phyloP scores from a whole-genome alignment of 2,329 filamentous ascomycete genomes.

The Hymenoscyphus occultus region DNA sequence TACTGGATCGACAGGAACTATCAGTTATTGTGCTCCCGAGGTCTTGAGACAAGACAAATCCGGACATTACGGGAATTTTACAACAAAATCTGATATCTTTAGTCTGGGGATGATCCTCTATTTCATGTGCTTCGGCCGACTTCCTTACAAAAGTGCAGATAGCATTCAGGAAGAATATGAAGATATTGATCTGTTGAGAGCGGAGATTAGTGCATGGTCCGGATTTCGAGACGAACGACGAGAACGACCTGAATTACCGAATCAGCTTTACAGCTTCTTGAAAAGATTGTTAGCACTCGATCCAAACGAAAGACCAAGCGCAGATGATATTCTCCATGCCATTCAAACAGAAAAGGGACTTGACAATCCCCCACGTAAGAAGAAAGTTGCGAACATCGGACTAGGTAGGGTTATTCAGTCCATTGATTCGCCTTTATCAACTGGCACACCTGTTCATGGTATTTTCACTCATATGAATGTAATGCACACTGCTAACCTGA shows the following conservation, averaged over 20 bases:
- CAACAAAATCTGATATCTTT: conserved; percentile 97
- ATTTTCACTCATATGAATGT: conserved; percentile 5
- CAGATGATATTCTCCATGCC: conserved; percentile 70
- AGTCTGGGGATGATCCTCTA: conserved; percentile 97
- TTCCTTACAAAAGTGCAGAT: conserved; percentile 85
- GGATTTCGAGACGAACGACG: conserved; percentile 79
- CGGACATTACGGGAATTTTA: conserved; percentile 87
- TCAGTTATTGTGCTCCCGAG: conserved; percentile 96
- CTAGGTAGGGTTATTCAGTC: conserved; percentile 34
- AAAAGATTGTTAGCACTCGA: conserved; percentile 77
- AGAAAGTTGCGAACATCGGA: conserved; percentile 28
- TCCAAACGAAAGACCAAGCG: conserved; percentile 73
- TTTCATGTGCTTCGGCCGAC: conserved; percentile 89
- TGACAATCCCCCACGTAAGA: conserved; percentile 30
- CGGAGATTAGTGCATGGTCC: conserved; percentile 82
- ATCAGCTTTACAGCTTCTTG: conserved; percentile 80
- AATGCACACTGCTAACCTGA: conserved; percentile 10
- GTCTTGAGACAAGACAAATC: conserved; percentile 68
- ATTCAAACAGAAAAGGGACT: conserved; percentile 35
- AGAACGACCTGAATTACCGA: conserved; percentile 76
- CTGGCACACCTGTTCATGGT: conserved; percentile 32
- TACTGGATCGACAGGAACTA: conserved; percentile 90
- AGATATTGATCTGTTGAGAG: conserved; percentile 78
- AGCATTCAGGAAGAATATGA: conserved; percentile 86
- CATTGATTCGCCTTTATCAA: conserved; percentile 34